Base-by-base conservation (phyloP, 2,329 filamentous ascomycete species). In the Falciphora oryzae region DNA sequence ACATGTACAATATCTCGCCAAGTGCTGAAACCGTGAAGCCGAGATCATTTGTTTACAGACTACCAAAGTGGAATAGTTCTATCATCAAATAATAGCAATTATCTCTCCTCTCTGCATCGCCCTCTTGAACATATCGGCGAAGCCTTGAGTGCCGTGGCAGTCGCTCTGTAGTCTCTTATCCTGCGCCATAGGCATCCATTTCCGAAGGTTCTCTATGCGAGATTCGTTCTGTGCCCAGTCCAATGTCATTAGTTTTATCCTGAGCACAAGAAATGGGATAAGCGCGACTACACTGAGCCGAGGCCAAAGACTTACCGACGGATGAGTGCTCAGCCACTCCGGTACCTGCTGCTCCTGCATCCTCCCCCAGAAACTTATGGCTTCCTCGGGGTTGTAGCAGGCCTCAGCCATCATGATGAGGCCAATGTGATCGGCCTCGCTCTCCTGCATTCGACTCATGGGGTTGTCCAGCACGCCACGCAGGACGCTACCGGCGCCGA, bases 361-460 rank as follows among this genome's bases (percentile, higher is more conserved):
- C 62, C 87, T 77, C 72, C 81, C 75, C 88, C 87, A 92, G 66
- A 93, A 85, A 0, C 78, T 79, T 58, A 89, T 78, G 0, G 90
- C 90, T 66, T 86, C 85, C 16, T 81, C 76, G 1, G 91, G 91
- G 67, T 92, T 82, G 72, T 90, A 93, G 76, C 91, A 93, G 31
- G 88, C 89, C 76, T 91, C 85, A 0, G 90, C 86, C 89, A 93
- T 93, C 83, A 93, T 90, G 83, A 93, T 86, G 44, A 93, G 75
- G 0, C 91, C 91, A 61, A 93, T 92, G 70, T 90, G 91, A 71
- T 94, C 91, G 0, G 91, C 91, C 77, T 94, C 90, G 61, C 81
- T 85, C 79, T 90, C 91, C 76, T 93, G 90, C 71, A 82, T 83
- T 61, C 91, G 80, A 60, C 85, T 86, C 73, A 90, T 90, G 1